Percentiles rank a stretch among this genome's conserved stretches.
These are phyloP conservation scores for Plenodomus biglobosus DNA, from an alignment of 2,329 filamentous ascomycete species.

Conservation along the genomic window DNA sequence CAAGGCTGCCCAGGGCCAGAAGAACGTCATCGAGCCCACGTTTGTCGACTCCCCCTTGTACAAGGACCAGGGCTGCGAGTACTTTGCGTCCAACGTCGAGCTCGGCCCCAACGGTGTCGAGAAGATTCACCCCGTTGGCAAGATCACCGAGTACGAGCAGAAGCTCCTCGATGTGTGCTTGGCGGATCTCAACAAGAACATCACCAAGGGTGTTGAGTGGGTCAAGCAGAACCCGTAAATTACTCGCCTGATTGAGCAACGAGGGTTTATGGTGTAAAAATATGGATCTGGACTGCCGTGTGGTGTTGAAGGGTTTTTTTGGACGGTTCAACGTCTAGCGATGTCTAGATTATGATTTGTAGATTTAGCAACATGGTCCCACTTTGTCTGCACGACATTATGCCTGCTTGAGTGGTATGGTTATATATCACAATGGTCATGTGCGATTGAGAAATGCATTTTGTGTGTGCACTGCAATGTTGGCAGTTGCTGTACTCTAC, in stretches of 20 bases:
- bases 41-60: conserved; percentile 96
- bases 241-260: neutral
- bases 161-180: conserved; percentile 84
- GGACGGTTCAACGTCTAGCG: conserved; percentile 18
- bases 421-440: no score
- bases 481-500: no score
- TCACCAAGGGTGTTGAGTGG: conserved; percentile 80
- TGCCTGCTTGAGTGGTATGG: no score
- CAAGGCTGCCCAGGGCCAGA: conserved; percentile 89
- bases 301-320: conserved; percentile 16
- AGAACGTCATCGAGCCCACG: conserved; percentile 91
- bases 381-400: conserved; percentile 7
- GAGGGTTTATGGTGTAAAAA: conserved; percentile 27
- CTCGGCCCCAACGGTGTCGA: conserved; percentile 95
- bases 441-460: no score
- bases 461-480: no score
- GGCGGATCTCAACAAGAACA: conserved; percentile 86
- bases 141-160: conserved; percentile 83
- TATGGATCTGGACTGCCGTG: conserved; percentile 22
- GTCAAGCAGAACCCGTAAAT: conserved; percentile 58
- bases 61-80: conserved; percentile 97
- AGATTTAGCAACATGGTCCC: conserved; percentile 22
- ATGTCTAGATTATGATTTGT: conserved; percentile 27
- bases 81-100: conserved; percentile 95
- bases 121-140: conserved; percentile 86